phyloP scores from a whole-genome alignment of 2,329 filamentous ascomycete species.

The Trichophyton verrucosum region DNA sequence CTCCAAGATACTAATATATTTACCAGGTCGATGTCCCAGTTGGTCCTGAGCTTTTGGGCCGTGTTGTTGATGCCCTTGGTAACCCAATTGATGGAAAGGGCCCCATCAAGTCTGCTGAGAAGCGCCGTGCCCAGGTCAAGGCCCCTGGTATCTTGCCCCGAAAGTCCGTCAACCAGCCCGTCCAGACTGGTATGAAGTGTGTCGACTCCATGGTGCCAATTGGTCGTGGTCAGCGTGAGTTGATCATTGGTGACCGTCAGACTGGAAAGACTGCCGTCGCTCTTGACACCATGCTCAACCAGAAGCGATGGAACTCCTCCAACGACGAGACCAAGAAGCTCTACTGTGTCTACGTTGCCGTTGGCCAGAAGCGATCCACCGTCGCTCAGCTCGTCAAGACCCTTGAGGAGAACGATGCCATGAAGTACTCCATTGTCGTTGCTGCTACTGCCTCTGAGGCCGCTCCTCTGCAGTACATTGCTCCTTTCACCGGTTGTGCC shows the following conservation, averaged over 20 bases:
- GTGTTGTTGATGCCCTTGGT: conserved; percentile 96
- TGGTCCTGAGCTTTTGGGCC: conserved; percentile 81
- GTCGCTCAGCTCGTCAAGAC: conserved; percentile 99
- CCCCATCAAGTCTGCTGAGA: conserved; percentile 82
- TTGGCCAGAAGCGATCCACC: conserved; percentile 98
- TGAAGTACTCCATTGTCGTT: conserved; percentile 93
- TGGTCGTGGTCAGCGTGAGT: conserved; percentile 98
- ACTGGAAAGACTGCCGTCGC: conserved; percentile 99
- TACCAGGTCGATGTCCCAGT: conserved; percentile 87
- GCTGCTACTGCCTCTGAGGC: conserved; percentile 97
- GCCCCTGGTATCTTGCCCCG: conserved; percentile 96
- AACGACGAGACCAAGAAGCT: conserved; percentile 95
- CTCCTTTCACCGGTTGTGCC: conserved; percentile 67
- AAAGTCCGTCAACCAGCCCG: conserved; percentile 92
- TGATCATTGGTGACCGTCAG: conserved; percentile 99
- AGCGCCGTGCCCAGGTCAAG: conserved; percentile 95
- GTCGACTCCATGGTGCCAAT: conserved; percentile 99
- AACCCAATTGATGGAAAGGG: conserved; percentile 99
- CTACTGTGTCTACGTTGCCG: conserved; percentile 98
- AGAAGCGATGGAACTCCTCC: conserved; percentile 90
- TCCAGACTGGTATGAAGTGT: conserved; percentile 98
- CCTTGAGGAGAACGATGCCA: conserved; percentile 97
- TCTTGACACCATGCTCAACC: conserved; percentile 96
- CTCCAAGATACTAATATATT: background rate
- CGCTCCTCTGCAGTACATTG: conserved; percentile 84